Base-by-base conservation (phyloP, 306 rosid species). In the Glycyrrhiza uralensis region DNA sequence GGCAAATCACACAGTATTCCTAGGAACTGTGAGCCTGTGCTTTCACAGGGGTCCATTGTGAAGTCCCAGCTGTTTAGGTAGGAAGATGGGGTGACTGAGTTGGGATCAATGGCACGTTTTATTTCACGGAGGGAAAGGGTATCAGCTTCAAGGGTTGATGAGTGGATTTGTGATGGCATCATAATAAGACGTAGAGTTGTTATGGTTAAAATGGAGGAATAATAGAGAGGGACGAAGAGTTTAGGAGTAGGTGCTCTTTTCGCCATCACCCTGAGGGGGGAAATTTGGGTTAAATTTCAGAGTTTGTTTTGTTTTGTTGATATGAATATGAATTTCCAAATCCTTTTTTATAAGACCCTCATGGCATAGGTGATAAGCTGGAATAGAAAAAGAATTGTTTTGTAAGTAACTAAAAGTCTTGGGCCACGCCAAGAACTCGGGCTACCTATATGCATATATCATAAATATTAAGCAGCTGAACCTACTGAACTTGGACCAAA, bases 1-100 rank as follows among this genome's bases (percentile, higher is more conserved):
- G 86, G 86, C 26, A 72, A 23, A 7, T 33, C 49, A 56, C 87
- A 87, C 35, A 82, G 55, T 44, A 82, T 72, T 77, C 92, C 89
- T 2, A 77, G 85, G 23, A 87, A 87, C 18, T 75, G 61, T 15
- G 84, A 46, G 4, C 87, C 86, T 0, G 57, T 50, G 72, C 70
- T 59, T 46, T 77, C 79, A 46, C 85, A 82, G 5, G 89, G 86
- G 45, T 83, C 89, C 18, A 56, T 22, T 17, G 12, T 11, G 58
- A 85, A 87, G 18, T 83, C 83, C 87, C 85, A 87, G n/a, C 66
- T 74, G 11, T 13, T 56, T 1, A 82, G 69, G 38, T 73, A 84
- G 19, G 87, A 84, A 32, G 41, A 44, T 13, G 30, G 61, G 14
- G 82, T 8, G 6, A 85, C 1, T 6, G 85, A 83, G 61, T 54